Evolutionary conservation across 306 rosid genomes (phyloP), one percentile per base, ranked within the genome.

Genomic region (Citrullus colocynthis): DNA sequence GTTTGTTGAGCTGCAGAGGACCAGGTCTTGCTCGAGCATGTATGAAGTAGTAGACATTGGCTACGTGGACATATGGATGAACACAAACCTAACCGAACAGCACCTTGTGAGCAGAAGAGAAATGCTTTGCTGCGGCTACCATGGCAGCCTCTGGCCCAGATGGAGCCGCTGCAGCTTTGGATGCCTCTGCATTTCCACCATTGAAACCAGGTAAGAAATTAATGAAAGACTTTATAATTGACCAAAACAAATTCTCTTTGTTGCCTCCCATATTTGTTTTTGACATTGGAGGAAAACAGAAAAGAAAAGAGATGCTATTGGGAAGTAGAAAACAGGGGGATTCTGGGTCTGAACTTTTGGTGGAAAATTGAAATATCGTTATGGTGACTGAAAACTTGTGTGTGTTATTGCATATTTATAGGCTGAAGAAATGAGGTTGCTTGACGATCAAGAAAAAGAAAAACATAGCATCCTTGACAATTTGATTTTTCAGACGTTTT

Each of bases 101-200:
- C 4, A 65, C 54, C 42, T 78, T 78, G 74, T 78, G 76, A 64
- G 81, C 81, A 52, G 81, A 78, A 51, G 78, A 72, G 61, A 79
- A 79, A 71, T 71, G 82, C 62, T 71, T 79, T 4, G 82, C 77
- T 69, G 82, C 72, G 12, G 82, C 78, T 28, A 18, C 61, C 71
- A 79, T 58, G 66, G 60, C 79, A 7, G 70, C 79, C 79, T 44
- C 58, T 58, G 70, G 56, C 10, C 70, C 70, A 41, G 71, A 39
- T 42, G 56, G 79, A n/a, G 69, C 1, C 0, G 7, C 21, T 14
- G n/a, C 39, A 20, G 54, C 54, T 4, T 48, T 48, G 54, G 57
- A 42, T 44, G 56, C 24, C 70, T 76, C 45, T 12, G 56, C n/a
- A 13, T 48, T 59, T 58, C 70, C 67, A 14, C 21, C 79, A 37